Evolutionary conservation across 495 filamentous ascomycete species (phyloP), one percentile per base, ranked within the genome.

Genomic region (Penicillium pancosmium): DNA sequence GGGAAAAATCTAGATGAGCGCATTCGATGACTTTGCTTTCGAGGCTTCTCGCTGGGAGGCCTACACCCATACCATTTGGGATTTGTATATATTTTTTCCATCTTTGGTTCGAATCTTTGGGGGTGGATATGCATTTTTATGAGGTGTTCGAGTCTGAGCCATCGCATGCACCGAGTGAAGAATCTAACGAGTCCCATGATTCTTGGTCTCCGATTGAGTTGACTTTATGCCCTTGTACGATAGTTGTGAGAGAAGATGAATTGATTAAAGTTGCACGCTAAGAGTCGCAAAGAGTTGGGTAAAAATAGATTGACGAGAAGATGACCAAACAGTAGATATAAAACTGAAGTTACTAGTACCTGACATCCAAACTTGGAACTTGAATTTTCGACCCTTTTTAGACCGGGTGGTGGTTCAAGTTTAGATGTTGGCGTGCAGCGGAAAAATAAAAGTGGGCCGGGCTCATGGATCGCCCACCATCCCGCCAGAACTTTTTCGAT

Each of bases 31-130:
- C 16, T 46, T 48, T 7, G 3, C 9, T 48, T 55, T 65, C 46
- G 56, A 41, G 56, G 60, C 55, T 36, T 56, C 48, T 59, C 36
- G 59, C 50, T 43, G 21, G 61, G 58, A 55, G 56, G 52, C 55
- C 55, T 61, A 59, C 46, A 57, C 52, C 54, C 48, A 59, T 57
- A 56, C 54, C 53, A 19, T 21, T 48, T 62, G 65, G 62, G 50
- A 54, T 57, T 53, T 69, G 64, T 67, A 69, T 54, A 69, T 69
- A 69, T 53, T 57, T 31, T 53, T 63, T 50, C 18, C 38, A 16
- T 35, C 33, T 51, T 48, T 50, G 35, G 51, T 54, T 54, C 33
- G 2, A 27, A 35, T 55, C 27, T 33, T 40, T 23, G 46, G 21
- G 46, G 11, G 23, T 25, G 4, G 12, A 25, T 13, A 8, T 48